phyloP scores from a whole-genome alignment of 306 rosid species.

The Cicer judaicum region DNA sequence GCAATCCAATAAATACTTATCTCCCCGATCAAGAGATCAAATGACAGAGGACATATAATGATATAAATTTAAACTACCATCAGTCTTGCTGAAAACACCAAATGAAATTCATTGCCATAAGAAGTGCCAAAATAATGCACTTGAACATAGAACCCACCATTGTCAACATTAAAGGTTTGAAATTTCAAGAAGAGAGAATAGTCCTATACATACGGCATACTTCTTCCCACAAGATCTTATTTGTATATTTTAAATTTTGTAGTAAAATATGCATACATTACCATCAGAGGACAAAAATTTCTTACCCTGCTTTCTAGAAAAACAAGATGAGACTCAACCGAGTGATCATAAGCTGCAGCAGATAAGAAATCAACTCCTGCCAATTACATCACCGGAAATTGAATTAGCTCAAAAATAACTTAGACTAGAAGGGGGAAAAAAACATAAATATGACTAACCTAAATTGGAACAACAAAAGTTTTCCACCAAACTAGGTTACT shows the following conservation, averaged over 20 bases:
- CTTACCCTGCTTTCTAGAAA: slow-evolving; percentile 56
- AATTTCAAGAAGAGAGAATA: slow-evolving; percentile 33
- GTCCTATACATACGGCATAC: background rate
- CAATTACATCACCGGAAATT: slow-evolving; percentile 43
- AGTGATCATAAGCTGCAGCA: slow-evolving; percentile 56
- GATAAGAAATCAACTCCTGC: slow-evolving; percentile 60
- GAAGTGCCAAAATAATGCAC: slow-evolving; percentile 5
- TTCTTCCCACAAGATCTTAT: slow-evolving; percentile 13
- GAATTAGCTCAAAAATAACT: slow-evolving; percentile 19
- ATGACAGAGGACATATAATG: background rate
- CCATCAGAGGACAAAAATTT: slow-evolving; percentile 34
- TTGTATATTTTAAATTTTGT: background rate
- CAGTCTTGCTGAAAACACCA: slow-evolving; percentile 23
- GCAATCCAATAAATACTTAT: slow-evolving; percentile 27
- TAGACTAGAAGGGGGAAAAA: background rate
- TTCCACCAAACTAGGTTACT: slow-evolving; percentile 7
- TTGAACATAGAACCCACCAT: slow-evolving; percentile 19
- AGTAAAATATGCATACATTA: slow-evolving; percentile 30
- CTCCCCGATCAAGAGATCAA: slow-evolving; percentile 12
- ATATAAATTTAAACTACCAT: slow-evolving; percentile 24
- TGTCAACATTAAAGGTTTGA: slow-evolving; percentile 5
- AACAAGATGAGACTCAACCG: slow-evolving; percentile 47
- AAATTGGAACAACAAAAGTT: slow-evolving; percentile 32
- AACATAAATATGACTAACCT: slow-evolving; percentile 12
- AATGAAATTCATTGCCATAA: slow-evolving; percentile 22